Conservation (phyloP, 2,329 filamentous ascomycete genomes). For the Dryadomyces quercivorus region DNA sequence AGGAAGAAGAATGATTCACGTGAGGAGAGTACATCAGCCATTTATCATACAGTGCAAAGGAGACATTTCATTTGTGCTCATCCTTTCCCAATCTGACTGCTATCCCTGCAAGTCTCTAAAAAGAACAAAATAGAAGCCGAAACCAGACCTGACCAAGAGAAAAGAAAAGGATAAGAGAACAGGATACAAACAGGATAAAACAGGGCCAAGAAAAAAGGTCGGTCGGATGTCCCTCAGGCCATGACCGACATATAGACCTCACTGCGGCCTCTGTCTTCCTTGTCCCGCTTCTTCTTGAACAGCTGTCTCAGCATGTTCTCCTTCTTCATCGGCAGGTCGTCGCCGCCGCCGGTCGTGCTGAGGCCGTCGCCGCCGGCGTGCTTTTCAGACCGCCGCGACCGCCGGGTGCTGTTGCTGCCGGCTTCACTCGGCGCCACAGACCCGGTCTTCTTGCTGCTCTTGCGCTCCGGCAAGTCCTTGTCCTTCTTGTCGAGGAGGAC, state of each 20-base stretch:
- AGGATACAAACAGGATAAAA: not conserved
- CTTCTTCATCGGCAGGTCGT: constrained; percentile 17
- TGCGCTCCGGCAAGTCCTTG: not conserved
- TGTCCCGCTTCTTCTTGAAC: constrained; percentile 44
- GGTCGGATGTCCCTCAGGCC: too few species aligned
- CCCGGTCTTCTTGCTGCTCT: not conserved
- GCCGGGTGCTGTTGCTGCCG: constrained; percentile 1
- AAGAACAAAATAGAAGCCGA: not conserved
- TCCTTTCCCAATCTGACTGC: not conserved
- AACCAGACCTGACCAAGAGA: not conserved
- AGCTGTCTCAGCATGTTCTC: constrained; percentile 44
- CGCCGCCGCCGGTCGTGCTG: constrained; percentile 10
- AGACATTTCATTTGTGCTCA: not conserved
- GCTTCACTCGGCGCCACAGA: constrained; percentile 13
- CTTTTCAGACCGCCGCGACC: not conserved
- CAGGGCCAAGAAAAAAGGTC: not conserved
- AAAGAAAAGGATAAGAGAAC: not conserved
- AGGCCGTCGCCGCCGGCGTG: not conserved
- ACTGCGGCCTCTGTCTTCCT: constrained; percentile 22
- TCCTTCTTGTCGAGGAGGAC: not conserved
- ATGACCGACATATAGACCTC: not conserved
- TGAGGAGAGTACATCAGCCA: not conserved
- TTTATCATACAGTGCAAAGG: not conserved
- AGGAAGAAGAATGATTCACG: not conserved
- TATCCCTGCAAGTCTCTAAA: not conserved